Conservation (phyloP, 2,329 filamentous ascomycete genomes). For the Chrysoporthe deuterocubensis region DNA sequence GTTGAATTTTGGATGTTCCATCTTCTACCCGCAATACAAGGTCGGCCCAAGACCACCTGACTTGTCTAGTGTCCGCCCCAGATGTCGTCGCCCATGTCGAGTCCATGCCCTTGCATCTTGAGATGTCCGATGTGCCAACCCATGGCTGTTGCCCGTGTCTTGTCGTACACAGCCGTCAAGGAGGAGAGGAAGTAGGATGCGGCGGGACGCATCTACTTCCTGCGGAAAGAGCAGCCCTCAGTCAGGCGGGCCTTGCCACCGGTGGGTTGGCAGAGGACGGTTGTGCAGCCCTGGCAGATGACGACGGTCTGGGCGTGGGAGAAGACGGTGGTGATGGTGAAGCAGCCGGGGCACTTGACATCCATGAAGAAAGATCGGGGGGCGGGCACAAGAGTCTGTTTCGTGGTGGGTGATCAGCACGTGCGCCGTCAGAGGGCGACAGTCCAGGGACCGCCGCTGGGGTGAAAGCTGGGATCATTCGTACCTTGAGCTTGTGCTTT, state of each 20-base stretch:
- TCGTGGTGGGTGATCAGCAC: conserved; percentile 6
- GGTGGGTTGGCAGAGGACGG: conserved; percentile 98
- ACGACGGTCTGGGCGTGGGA: conserved; percentile 99
- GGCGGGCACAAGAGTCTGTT: conserved; percentile 86
- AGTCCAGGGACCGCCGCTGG: conserved; percentile 19
- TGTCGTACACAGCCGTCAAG: conserved; percentile 52
- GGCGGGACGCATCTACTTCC: conserved; percentile 79
- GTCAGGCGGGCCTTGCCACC: conserved; percentile 99
- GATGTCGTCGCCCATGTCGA: conserved; percentile 50
- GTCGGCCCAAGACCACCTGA: conserved; percentile 39
- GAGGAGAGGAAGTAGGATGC: conserved; percentile 46
- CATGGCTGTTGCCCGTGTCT: conserved; percentile 43
- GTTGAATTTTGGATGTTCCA: conserved; percentile 63
- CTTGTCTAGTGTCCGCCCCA: conserved; percentile 36
- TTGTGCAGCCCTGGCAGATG: conserved; percentile 99
- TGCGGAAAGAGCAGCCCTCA: conserved; percentile 99
- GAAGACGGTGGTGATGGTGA: conserved; percentile 99
- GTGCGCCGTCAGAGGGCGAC: not conserved
- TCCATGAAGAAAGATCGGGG: conserved; percentile 99
- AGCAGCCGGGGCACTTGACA: conserved; percentile 99
- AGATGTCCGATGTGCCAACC: conserved; percentile 59
- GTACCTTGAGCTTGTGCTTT: conserved; percentile 99
- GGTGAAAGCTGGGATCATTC: conserved; percentile 25
- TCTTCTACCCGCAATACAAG: conserved; percentile 70
- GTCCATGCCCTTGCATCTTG: conserved; percentile 50